Percentiles rank a stretch among this genome's conserved stretches.
Conservation (phyloP, 345 rosid species). For the Eucalyptus dawsonii region DNA sequence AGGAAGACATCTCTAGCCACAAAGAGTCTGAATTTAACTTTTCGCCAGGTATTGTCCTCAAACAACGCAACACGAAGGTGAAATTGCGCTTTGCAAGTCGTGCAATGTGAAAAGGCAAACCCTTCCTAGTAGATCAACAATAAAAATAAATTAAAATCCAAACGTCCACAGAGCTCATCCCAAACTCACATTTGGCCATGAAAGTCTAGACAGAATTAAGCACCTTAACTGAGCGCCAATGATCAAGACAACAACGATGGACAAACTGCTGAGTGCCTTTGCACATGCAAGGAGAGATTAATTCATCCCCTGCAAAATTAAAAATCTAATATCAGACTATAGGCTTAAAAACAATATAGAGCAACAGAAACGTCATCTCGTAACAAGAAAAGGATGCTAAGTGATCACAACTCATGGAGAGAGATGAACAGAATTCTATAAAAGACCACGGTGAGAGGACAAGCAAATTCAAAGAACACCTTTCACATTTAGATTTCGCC, state of each 20-base stretch:
- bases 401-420: neutral
- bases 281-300: constrained; percentile 98
- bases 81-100: constrained; percentile 82
- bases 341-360: neutral
- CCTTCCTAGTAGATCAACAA: constrained; percentile 47
- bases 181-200: neutral
- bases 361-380: neutral
- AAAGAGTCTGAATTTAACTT: constrained; percentile 81
- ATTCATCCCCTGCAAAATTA: constrained; percentile 50
- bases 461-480: neutral
- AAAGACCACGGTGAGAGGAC: neutral
- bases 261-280: constrained; percentile 93
- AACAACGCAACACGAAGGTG: constrained; percentile 59
- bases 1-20: constrained; percentile 89
- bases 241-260: constrained; percentile 80
- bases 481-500: neutral
- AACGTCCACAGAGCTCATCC: neutral
- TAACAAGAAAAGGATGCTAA: neutral
- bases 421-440: neutral
- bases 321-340: neutral
- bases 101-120: constrained; percentile 92
- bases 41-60: constrained; percentile 88
- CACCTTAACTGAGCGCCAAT: constrained; percentile 83
- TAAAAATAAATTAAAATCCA: neutral
- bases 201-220: neutral